Percentiles rank a stretch among this genome's conserved stretches.
Conservation (phyloP, 2,329 filamentous ascomycete genomes). For the Ascochyta viciae-villosae region DNA sequence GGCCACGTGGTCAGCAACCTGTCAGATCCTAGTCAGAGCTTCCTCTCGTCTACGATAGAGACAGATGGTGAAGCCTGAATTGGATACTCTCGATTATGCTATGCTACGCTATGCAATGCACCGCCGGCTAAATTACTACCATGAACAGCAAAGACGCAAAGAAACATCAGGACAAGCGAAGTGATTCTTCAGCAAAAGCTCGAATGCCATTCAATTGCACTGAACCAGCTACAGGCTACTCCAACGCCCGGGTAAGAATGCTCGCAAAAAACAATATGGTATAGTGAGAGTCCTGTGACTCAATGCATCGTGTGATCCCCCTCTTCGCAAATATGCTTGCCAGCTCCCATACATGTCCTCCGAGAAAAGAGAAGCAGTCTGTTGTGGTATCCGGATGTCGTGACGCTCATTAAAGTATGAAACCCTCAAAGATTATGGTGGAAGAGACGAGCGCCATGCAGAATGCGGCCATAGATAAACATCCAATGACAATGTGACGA, state of each 20-base stretch:
- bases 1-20: constrained; percentile 5
- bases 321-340: constrained; percentile 23
- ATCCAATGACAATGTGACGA: constrained; percentile 38
- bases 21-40: neutral
- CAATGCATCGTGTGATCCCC: constrained; percentile 21
- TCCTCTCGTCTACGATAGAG: neutral
- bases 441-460: constrained; percentile 49
- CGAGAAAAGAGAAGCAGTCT: constrained; percentile 41
- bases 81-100: neutral
- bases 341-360: constrained; percentile 39
- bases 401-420: constrained; percentile 50
- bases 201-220: constrained; percentile 30
- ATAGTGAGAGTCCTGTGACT: constrained; percentile 28
- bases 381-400: constrained; percentile 48
- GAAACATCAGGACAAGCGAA: neutral
- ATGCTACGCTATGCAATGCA: constrained; percentile 12
- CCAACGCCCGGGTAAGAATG: constrained; percentile 27
- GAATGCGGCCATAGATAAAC: constrained; percentile 49
- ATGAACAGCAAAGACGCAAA: constrained; percentile 1
- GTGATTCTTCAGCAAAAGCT: constrained; percentile 4
- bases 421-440: constrained; percentile 40
- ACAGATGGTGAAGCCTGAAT: neutral
- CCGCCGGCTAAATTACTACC: constrained; percentile 10
- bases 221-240: constrained; percentile 20
- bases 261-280: constrained; percentile 37